These are phyloP conservation scores for Leccinum broughii DNA, from an alignment of 768 basidiomycete genomes.

Conservation along the genomic window DNA sequence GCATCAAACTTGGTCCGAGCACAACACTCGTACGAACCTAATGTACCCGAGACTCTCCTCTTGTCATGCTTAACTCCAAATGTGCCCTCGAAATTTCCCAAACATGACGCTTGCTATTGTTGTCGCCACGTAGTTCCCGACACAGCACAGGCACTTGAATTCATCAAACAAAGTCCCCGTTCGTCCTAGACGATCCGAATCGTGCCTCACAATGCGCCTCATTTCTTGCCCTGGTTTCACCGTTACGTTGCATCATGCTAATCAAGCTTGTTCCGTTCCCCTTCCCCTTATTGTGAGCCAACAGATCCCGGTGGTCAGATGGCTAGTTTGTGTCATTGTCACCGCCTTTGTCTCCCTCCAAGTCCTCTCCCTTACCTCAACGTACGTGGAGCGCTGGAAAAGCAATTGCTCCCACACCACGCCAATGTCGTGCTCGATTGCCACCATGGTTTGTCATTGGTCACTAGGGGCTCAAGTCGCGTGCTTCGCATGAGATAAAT, in stretches of 20 bases:
- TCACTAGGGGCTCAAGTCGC: constrained; percentile 11
- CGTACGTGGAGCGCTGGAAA: constrained; percentile 4
- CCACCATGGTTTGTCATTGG: constrained; percentile 22
- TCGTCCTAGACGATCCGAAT: constrained; percentile 5
- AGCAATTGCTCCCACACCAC: constrained; percentile 24
- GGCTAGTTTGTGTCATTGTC: not conserved
- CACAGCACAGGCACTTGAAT: constrained; percentile 3
- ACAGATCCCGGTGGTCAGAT: constrained; percentile 3
- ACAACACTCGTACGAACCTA: not conserved
- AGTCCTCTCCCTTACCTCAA: not conserved
- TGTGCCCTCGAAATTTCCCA: not conserved
- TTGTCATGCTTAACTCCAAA: constrained; percentile 12
- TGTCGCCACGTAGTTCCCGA: constrained; percentile 4
- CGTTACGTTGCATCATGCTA: constrained; percentile 1
- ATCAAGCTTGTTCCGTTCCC: not conserved
- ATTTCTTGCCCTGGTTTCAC: constrained; percentile 21
- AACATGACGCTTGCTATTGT: constrained; percentile 8
- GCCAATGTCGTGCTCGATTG: constrained; percentile 22
- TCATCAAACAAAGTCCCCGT: not conserved
- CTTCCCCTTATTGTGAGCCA: constrained; percentile 10
- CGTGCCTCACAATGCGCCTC: not conserved
- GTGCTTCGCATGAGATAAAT: constrained; percentile 24
- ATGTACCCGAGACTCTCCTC: constrained; percentile 21
- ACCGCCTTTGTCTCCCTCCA: constrained; percentile 2
- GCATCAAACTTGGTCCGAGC: constrained; percentile 3